Evolutionary conservation across 306 rosid species (phyloP), one percentile per base, ranked within the genome.

Genomic region (Oxytropis ochrocephala): DNA sequence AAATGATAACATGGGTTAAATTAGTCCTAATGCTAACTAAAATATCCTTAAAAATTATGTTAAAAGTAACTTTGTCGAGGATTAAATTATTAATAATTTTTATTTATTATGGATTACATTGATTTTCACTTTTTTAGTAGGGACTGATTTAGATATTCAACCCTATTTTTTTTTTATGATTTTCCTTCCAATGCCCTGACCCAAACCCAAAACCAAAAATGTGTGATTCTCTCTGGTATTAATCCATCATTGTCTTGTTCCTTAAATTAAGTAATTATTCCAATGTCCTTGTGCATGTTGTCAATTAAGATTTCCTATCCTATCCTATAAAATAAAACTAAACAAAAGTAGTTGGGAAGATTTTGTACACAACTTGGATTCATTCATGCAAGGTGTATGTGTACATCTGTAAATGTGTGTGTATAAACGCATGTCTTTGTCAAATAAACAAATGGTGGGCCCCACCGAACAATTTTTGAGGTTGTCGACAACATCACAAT

Each of bases 341-440:
- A 66, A 75, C 36, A 35, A 54, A 65, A 74, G 78, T 53, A 56
- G 83, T 74, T 75, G 55, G 82, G 80, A 57, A 39, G 80, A 85
- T 81, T 81, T 78, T 77, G 59, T 41, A 67, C 67, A 69, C 86
- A 78, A 56, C 36, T 63, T 68, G 68, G 73, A 61, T 80, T 82
- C 82, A 30, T 80, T 84, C 88, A 77, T 79, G 88, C 80, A 75
- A 72, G 52, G 77, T 63, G 21, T 55, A 29, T 67, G 62, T 71
- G 63, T 50, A 61, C n/a, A 14, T 17, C 9, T 50, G 7, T 51
- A 3, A 33, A 39, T 55, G 50, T 21, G 39, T 46, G 46, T 47
- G 11, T 44, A 7, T 39, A 7, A 38, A 43, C 47, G 39, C 11
- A 67, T 47, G 62, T 67, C 69, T 38, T 39, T 48, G 35, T 17